phyloP scores from a whole-genome alignment of 257 asterid species.

The Pogostemon cablin region DNA sequence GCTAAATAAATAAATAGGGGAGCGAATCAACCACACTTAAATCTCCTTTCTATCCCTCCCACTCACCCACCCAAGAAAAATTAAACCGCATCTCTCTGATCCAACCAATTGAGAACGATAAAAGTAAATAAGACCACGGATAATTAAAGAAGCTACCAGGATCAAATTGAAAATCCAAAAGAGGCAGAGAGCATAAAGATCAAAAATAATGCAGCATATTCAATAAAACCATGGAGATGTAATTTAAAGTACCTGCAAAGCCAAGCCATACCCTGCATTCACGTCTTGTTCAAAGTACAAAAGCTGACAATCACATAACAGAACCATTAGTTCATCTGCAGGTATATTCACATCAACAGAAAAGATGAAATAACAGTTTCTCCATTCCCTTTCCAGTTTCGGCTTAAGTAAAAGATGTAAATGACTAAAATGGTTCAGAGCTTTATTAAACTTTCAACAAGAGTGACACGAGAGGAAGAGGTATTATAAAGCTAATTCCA shows the following conservation, averaged over 20 bases:
- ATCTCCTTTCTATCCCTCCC: background rate
- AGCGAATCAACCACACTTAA: conserved; percentile 3
- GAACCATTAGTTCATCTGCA: conserved; percentile 34
- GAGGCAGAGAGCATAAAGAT: background rate
- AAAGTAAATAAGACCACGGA: background rate
- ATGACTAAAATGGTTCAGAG: background rate
- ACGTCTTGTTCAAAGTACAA: conserved; percentile 90
- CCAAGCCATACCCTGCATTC: conserved; percentile 94
- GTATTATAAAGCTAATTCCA: too few species aligned
- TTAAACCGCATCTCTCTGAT: background rate
- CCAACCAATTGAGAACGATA: background rate
- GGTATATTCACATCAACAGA: conserved; percentile 12
- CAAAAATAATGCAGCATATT: background rate
- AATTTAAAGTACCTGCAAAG: conserved; percentile 77
- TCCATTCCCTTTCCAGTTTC: background rate
- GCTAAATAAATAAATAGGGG: background rate
- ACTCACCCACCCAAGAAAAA: background rate
- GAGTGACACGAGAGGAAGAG: background rate
- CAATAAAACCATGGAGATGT: conserved; percentile 16
- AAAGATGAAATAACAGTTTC: conserved; percentile 2
- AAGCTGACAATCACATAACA: conserved; percentile 46
- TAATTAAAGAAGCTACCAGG: background rate
- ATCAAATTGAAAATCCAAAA: background rate
- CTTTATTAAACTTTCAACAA: conserved; percentile 7
- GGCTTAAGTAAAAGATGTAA: background rate